Base-by-base conservation (phyloP, 2,329 filamentous ascomycete genomes). In the Colletotrichum karsti region DNA sequence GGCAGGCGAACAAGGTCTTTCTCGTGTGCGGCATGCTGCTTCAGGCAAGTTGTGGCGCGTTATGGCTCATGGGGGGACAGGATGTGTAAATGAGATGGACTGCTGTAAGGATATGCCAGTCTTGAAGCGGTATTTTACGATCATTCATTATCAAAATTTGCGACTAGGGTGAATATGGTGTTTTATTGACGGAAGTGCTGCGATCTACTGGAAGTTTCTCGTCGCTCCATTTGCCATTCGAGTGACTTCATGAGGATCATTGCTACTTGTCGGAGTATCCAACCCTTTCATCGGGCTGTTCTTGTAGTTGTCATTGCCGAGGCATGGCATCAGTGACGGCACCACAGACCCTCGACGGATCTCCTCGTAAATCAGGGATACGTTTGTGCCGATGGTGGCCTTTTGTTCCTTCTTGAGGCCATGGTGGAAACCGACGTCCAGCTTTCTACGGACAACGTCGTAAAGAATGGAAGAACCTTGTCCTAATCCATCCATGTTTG, bases 341-440 rank as follows among this genome's bases (percentile, higher is more conserved):
- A 66, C 59, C 13, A 69, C 48, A 22, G 5, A 7, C 18, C 55
- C 66, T 18, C 37, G 37, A 8, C 69, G 66, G 10, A 69, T 58
- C 7, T 63, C 53, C 72, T 79, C 77, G 54, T 79, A 79, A 2
- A 79, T 71, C 28, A 71, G 73, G 46, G 70, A 75, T 9, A 78
- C 75, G 72, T 75, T 75, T 50, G 69, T 74, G 10, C 77, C 77
- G 24, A 78, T 78, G 5, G 78, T 79, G 70, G 75, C 77, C 15
- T 74, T 76, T 13, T 77, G 63, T 24, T 79, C 74, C 7, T 74
- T 72, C 12, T 37, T 53, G 2, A 80, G 73, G 2, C 78, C 78
- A 35, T 73, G 73, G 42, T 79, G 77, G 9, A 73, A 75, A 1
- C 72, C 71, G 26, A 80, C 71, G 7, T 62, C 64, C 30, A 79